Evolutionary conservation across 2,329 filamentous ascomycete genomes (phyloP), one percentile per base, ranked within the genome.

Genomic region (Apiospora aurea): DNA sequence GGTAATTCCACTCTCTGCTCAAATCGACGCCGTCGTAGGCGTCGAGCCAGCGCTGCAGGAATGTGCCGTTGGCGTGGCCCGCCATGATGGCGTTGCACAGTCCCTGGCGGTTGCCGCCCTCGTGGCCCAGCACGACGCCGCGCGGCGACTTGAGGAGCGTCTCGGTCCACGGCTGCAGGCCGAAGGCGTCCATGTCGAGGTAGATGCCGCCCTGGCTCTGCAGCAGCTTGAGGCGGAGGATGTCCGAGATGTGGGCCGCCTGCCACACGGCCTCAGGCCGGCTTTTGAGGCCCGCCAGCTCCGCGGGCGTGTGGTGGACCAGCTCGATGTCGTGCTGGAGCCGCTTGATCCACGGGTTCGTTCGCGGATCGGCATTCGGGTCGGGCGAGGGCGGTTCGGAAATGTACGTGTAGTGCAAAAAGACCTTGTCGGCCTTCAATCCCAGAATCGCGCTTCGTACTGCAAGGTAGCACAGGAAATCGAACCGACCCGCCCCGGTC

Each of bases 61-160:
- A 83, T 1, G 77, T 75, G 57, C 79, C 80, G 67, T 81, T 81
- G 26, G 78, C 75, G 18, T 81, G 81, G 29, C 79, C 81, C 6
- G 80, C 76, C 72, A 83, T 82, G 66, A 83, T 76, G 53, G 81
- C 81, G 72, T 83, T 83, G 77, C 81, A 82, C 1, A 83, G 76
- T 0, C 81, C 81, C 47, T 77, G 79, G 21, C 82, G 81, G 71
- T 82, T 79, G 8, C 81, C 82, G n/a, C 82, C 82, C 72, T 83
- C 79, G 69, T 81, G 75, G 21, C 79, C 80, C 64, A 82, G 77
- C 38, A 82, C 74, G 29, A 81, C 78, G 66, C 78, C 80, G 49
- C 78, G 77, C 14, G 77, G 74, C 4, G 77, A 80, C n/a, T 76
- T 74, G 1, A 80, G 74, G 11, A 81, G 72, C 2, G 8, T 43